Evolutionary conservation across 768 basidiomycete species (phyloP).

Genomic region (Gymnopilus dilepis): DNA sequence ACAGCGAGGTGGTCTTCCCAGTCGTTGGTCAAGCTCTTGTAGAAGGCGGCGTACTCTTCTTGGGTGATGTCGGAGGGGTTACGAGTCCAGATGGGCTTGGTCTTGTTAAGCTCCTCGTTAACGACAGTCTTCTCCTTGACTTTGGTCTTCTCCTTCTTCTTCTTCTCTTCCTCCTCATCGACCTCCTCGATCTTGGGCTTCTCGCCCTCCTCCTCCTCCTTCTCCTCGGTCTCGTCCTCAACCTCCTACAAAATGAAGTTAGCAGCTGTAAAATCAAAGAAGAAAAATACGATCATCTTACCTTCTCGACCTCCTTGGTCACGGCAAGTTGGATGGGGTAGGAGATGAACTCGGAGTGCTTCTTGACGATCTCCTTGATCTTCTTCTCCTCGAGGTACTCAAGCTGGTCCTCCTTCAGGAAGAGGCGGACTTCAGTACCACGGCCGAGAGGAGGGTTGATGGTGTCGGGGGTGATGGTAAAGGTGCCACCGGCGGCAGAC

Average conservation of each 20-base stretch:
- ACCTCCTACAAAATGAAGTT: slow-evolving; percentile 65
- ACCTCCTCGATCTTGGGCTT: slow-evolving; percentile 83
- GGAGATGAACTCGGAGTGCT: slow-evolving; percentile 99
- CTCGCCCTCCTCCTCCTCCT: slow-evolving; percentile 73
- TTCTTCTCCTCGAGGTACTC: slow-evolving; percentile 99
- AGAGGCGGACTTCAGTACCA: slow-evolving; percentile 91
- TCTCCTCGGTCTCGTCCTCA: slow-evolving; percentile 76
- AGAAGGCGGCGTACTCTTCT: slow-evolving; percentile 96
- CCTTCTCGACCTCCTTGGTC: slow-evolving; percentile 99
- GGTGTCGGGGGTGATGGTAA: slow-evolving; percentile 96
- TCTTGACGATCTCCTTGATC: slow-evolving; percentile 99
- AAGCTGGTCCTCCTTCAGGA: slow-evolving; percentile 97
- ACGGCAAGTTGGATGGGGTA: slow-evolving; percentile 99
- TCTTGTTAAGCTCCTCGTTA: slow-evolving; percentile 99
- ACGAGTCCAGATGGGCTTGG: slow-evolving; percentile 99
- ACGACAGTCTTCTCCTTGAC: slow-evolving; percentile 86
- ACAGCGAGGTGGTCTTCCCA: slow-evolving; percentile 99
- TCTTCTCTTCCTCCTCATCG: slow-evolving; percentile 84
- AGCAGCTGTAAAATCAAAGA: slow-evolving; percentile 2
- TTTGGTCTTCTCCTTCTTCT: slow-evolving; percentile 93
- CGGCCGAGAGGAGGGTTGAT: slow-evolving; percentile 90
- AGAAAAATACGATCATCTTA: slow-evolving; percentile 38
- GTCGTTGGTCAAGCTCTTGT: slow-evolving; percentile 99
- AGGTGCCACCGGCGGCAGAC: slow-evolving; percentile 99
- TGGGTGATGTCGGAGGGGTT: slow-evolving; percentile 92